Conservation (phyloP, 805 yeast species). For the Pichia nanzhaoensis region DNA sequence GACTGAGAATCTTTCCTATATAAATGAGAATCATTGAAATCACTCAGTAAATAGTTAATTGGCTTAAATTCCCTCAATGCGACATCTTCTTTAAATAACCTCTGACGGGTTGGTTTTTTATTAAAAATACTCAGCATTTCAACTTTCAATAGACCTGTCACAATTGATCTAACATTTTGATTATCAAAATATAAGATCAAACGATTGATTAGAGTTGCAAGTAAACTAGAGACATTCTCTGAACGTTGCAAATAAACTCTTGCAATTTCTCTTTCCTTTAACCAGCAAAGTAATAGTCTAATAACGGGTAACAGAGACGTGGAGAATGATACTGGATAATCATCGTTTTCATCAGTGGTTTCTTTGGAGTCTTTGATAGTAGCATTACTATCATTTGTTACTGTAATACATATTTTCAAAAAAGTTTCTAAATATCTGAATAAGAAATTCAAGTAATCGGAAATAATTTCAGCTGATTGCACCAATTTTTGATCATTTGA, state of each 20-base stretch:
- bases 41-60: constrained; percentile 47
- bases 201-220: constrained; percentile 4
- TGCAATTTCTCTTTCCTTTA: constrained; percentile 42
- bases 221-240: constrained; percentile 1
- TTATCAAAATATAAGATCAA: constrained; percentile 6
- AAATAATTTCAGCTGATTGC: constrained; percentile 22
- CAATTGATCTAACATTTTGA: not conserved
- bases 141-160: not conserved
- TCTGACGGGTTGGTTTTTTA: constrained; percentile 39
- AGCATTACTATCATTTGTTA: constrained; percentile 1
- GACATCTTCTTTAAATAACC: constrained; percentile 61
- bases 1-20: constrained; percentile 30
- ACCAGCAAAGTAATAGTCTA: constrained; percentile 52
- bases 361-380: not conserved
- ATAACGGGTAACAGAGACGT: constrained; percentile 32
- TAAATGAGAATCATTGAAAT: constrained; percentile 51
- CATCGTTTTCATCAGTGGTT: not conserved
- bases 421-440: constrained; percentile 36
- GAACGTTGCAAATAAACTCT: constrained; percentile 25
- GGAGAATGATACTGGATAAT: constrained; percentile 15
- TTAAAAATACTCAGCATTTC: constrained; percentile 10
- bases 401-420: constrained; percentile 18
- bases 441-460: constrained; percentile 33
- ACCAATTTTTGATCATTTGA: constrained; percentile 20
- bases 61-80: constrained; percentile 53